Percentiles rank a stretch among this genome's conserved stretches.
Conservation (phyloP, 1,284 basidiomycete genomes). For the Leccinum pachyderme region DNA sequence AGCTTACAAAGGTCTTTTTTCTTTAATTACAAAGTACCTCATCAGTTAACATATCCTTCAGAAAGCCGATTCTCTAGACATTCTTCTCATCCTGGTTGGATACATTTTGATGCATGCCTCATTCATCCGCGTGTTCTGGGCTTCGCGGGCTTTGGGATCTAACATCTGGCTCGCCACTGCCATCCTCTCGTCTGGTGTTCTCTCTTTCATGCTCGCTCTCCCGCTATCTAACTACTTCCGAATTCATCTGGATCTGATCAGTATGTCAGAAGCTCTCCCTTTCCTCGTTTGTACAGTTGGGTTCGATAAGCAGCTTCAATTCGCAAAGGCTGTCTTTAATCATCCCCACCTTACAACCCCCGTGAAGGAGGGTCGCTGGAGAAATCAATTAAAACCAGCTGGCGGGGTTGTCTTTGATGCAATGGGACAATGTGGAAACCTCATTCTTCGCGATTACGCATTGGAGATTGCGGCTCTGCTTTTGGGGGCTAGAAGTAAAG, state of each 20-base stretch:
- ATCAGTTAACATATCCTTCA: constrained; percentile 30
- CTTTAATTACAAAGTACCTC: background rate
- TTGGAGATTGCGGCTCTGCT: constrained; percentile 90
- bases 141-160: constrained; percentile 83
- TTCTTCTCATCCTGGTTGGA: constrained; percentile 92
- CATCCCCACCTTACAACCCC: constrained; percentile 73
- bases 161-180: constrained; percentile 89
- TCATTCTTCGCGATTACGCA: constrained; percentile 90
- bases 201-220: constrained; percentile 86
- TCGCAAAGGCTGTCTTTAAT: constrained; percentile 88
- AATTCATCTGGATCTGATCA: constrained; percentile 91
- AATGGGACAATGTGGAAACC: constrained; percentile 74
- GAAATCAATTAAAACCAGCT: constrained; percentile 67
- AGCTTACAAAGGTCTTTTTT: constrained; percentile 70
- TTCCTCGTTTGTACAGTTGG: constrained; percentile 98
- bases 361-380: constrained; percentile 43
- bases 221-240: constrained; percentile 81
- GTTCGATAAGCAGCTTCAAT: constrained; percentile 94
- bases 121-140: constrained; percentile 87
- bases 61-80: constrained; percentile 95
- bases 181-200: constrained; percentile 81
- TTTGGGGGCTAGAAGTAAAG: constrained; percentile 84
- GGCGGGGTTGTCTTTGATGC: constrained; percentile 84
- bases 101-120: constrained; percentile 97
- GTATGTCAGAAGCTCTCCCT: constrained; percentile 91